Base-by-base conservation (phyloP, 1,139 yeast genomes). In the Blastobotrys ciferrii region DNA sequence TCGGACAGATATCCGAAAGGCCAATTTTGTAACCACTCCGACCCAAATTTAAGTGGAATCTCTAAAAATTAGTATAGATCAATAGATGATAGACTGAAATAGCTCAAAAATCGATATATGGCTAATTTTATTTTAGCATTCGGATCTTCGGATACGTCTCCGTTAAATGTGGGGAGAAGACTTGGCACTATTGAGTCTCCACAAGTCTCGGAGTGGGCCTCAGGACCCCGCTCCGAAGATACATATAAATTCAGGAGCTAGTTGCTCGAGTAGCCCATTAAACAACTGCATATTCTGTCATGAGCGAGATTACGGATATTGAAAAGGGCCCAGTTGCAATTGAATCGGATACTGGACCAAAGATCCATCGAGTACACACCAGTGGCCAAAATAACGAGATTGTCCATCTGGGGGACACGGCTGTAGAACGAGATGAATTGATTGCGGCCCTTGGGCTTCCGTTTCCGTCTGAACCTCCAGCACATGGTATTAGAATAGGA, bases 371-470 rank as follows among this genome's bases (percentile, higher is more conserved):
- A 13, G 45, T 42, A 4, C 14, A 13, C 19, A 69, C 74, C 14
- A 63, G 71, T 14, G 73, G 75, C 43, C 64, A 59, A 13, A 67
- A 73, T 53, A 60, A 82, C 38, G 85, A 84, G 51, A 83, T 78
- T 63, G 73, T 87, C 51, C 82, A 74, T 58, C 77, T 87, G 58
- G 96, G 96, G 13, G 78, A 80, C 59, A 82, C 84, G 53, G 81
- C 77, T 61, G 87, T 84, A 58, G 73, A 78, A 55, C 76, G 77
- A 58, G 71, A 76, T 47, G 89, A 84, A 46, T 74, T 84, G 54
- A 69, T 74, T 47, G 67, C 70, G 32, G 91, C 91, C n/a, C 84
- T 84, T 58, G 92, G 89, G 11, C 20, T 33, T 59, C 38, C 38
- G 20, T 33, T n/a, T 12, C 38, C 38, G 3, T 13, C 15, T 5